Conservation (phyloP, 805 yeast species). For the Kuraishia cidri region DNA sequence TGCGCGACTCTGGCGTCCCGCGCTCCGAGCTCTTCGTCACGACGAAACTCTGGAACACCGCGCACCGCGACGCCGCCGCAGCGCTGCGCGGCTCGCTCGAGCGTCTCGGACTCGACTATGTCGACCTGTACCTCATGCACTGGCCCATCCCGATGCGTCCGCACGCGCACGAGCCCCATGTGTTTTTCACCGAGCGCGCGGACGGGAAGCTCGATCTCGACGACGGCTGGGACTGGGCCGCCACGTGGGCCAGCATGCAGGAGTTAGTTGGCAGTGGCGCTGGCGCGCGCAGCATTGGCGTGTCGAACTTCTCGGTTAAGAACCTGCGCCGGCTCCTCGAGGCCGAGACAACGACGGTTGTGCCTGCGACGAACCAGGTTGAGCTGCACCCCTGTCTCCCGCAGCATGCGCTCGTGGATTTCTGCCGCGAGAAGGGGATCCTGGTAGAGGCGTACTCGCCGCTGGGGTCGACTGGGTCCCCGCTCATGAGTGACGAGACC, state of each 20-base stretch:
- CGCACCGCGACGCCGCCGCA: constrained; percentile 25
- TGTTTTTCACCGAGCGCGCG: constrained; percentile 21
- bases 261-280: constrained; percentile 42
- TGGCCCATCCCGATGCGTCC: constrained; percentile 48
- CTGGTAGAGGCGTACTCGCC: constrained; percentile 74
- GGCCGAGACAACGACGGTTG: constrained; percentile 34
- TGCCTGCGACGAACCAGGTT: constrained; percentile 69
- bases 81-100: constrained; percentile 44
- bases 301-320: constrained; percentile 60
- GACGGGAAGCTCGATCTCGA: constrained; percentile 22
- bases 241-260: constrained; percentile 65
- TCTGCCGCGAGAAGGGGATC: constrained; percentile 42
- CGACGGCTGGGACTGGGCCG: constrained; percentile 29
- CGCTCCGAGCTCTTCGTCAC: constrained; percentile 51
- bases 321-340: constrained; percentile 44
- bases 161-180: constrained; percentile 18
- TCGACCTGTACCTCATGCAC: constrained; percentile 59
- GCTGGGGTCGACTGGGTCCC: constrained; percentile 54
- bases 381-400: constrained; percentile 72
- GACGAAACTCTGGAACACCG: constrained; percentile 50
- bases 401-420: constrained; percentile 51
- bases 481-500: constrained; percentile 35
- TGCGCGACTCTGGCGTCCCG: constrained; percentile 28
- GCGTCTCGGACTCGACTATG: constrained; percentile 47
- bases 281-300: constrained; percentile 66